A percentile compares a stretch with the other conserved stretches of the same genome.
Evolutionary conservation across 2,329 filamentous ascomycete species (phyloP).

Genomic region (Calonectria henricotiae): DNA sequence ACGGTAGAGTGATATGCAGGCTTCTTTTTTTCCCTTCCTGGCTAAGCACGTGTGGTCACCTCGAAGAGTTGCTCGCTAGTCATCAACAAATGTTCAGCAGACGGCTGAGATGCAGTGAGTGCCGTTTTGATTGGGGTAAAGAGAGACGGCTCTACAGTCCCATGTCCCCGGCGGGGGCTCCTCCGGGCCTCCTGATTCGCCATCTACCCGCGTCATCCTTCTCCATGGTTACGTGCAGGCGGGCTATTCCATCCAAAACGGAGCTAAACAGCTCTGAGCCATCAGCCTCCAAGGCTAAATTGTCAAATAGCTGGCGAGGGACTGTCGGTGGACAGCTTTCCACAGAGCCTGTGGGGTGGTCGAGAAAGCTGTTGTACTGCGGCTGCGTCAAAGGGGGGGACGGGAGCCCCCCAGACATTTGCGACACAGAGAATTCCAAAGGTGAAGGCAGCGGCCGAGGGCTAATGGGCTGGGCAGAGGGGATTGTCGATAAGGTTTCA

Average conservation of each 20-base stretch:
- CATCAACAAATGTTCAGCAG: not conserved
- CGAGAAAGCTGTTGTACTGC: constrained; percentile 32
- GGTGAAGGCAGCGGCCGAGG: constrained; percentile 37
- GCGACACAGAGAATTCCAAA: constrained; percentile 41
- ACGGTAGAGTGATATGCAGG: not conserved
- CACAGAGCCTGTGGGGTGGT: constrained; percentile 27
- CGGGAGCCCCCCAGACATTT: constrained; percentile 40
- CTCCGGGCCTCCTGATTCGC: constrained; percentile 56
- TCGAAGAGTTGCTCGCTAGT: not conserved
- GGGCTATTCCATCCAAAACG: constrained; percentile 59
- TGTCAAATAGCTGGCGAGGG: not conserved
- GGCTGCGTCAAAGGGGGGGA: constrained; percentile 48
- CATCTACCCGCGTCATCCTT: constrained; percentile 61
- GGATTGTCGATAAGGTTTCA: constrained; percentile 38
- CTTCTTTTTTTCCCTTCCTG: not conserved
- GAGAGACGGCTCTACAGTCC: constrained; percentile 37
- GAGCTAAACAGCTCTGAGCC: constrained; percentile 56
- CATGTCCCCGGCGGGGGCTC: constrained; percentile 19
- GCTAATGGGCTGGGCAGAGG: constrained; percentile 49
- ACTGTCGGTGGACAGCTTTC: constrained; percentile 1
- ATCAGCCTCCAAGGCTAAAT: constrained; percentile 36
- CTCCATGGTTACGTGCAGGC: constrained; percentile 57
- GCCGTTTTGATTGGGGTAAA: constrained; percentile 4
- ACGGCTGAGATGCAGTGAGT: not conserved
- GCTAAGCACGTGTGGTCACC: not conserved